Evolutionary conservation across 2,329 filamentous ascomycete species (phyloP).

Genomic region (Metarhizium sp.): DNA sequence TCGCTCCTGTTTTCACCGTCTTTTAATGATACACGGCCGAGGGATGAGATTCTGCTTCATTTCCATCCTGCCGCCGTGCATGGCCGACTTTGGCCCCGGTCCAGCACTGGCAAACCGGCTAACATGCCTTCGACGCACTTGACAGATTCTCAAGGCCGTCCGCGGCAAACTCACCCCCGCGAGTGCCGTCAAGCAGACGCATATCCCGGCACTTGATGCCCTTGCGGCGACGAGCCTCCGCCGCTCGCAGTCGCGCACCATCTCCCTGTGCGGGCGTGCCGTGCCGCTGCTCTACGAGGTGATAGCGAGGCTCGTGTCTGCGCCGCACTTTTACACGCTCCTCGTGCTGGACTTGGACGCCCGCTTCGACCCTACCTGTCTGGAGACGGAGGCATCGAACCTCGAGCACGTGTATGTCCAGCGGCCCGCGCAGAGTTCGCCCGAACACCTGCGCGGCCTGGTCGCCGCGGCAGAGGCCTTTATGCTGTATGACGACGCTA

Average conservation of each 20-base stretch:
- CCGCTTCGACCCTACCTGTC: constrained; percentile 43
- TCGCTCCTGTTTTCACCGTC: too few relatives aligned
- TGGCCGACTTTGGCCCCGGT: too few relatives aligned
- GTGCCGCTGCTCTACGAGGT: constrained; percentile 48
- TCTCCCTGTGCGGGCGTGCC: constrained; percentile 43
- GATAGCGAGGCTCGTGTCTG: constrained; percentile 38
- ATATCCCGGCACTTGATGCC: constrained; percentile 35
- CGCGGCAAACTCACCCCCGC: not conserved
- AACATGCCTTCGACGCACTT: too few relatives aligned
- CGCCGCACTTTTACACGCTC: constrained; percentile 38
- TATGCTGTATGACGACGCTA: constrained; percentile 38
- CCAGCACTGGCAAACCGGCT: too few relatives aligned
- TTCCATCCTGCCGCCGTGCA: too few relatives aligned
- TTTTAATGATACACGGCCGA: too few relatives aligned
- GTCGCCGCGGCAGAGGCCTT: constrained; percentile 32
- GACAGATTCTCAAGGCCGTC: constrained; percentile 8
- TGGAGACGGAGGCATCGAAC: constrained; percentile 28
- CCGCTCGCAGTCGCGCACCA: constrained; percentile 34
- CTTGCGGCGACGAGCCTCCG: constrained; percentile 38
- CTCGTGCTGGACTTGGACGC: constrained; percentile 46
- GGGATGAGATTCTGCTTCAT: too few relatives aligned
- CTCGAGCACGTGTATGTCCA: constrained; percentile 43
- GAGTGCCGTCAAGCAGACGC: constrained; percentile 20
- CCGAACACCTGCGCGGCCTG: constrained; percentile 21
- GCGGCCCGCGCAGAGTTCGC: constrained; percentile 23